Evolutionary conservation across 2,329 filamentous ascomycete species (phyloP).

Genomic region (Chalaropsis thielavioides): DNA sequence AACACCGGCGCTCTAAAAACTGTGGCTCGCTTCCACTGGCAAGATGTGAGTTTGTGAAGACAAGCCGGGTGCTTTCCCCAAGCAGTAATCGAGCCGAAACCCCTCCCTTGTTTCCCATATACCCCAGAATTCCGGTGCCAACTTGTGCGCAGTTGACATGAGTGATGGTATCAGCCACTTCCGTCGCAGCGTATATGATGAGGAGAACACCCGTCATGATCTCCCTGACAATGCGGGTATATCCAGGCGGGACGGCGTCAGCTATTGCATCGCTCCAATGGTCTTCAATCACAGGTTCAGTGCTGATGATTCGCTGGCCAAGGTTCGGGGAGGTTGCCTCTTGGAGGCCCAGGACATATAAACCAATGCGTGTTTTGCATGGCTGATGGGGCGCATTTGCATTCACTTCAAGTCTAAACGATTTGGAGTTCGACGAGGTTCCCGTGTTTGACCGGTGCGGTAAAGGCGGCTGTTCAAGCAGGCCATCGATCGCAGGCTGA

Average conservation of each 20-base stretch:
- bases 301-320: conserved; percentile 61
- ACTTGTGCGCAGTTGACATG: conserved; percentile 71
- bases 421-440: conserved; percentile 7
- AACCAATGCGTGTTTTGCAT: conserved; percentile 39
- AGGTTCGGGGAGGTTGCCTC: conserved; percentile 80
- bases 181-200: conserved; percentile 70
- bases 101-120: conserved; percentile 92
- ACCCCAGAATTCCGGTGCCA: conserved; percentile 80
- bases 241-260: conserved; percentile 60
- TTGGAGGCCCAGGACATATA: conserved; percentile 84
- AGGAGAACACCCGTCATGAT: conserved; percentile 78
- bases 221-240: conserved; percentile 61
- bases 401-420: conserved; percentile 14
- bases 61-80: conserved; percentile 75
- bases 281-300: conserved; percentile 53
- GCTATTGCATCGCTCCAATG: conserved; percentile 72
- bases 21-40: conserved; percentile 70
- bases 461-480: conserved; percentile 13
- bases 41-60: conserved; percentile 85
- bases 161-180: conserved; percentile 57
- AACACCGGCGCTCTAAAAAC: conserved; percentile 70
- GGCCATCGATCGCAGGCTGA: conserved; percentile 26
- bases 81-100: conserved; percentile 68
- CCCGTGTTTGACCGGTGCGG: conserved; percentile 9
- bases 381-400: conserved; percentile 8